phyloP scores from a whole-genome alignment of 163 green algal species.

The Botryococcus braunii region DNA sequence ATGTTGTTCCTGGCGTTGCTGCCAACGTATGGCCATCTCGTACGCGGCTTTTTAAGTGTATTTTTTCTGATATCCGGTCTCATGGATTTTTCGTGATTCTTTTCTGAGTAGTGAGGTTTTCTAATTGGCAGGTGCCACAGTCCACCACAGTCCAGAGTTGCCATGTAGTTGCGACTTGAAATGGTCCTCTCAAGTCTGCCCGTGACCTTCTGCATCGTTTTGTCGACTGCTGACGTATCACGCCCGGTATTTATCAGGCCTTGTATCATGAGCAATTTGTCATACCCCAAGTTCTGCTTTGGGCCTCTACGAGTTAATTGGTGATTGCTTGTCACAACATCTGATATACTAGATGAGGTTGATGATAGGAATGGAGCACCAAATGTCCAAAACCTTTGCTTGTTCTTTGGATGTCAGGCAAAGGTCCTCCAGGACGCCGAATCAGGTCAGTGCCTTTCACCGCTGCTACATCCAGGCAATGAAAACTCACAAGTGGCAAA shows the following conservation, averaged over 20 bases:
- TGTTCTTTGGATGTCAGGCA: background rate
- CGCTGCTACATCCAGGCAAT: background rate
- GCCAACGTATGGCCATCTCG: background rate
- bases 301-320: too few relatives aligned
- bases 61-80: background rate
- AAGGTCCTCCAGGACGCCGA: background rate
- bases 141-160: background rate
- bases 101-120: background rate
- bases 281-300: too few relatives aligned
- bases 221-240: too few relatives aligned
- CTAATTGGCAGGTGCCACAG: background rate
- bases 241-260: too few relatives aligned
- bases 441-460: background rate
- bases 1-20: slow-evolving; percentile 19
- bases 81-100: background rate
- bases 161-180: too few relatives aligned
- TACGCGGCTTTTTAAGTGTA: background rate
- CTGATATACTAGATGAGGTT: too few relatives aligned
- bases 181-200: too few relatives aligned
- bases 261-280: too few relatives aligned
- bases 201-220: too few relatives aligned
- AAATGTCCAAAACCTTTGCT: too few relatives aligned
- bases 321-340: too few relatives aligned
- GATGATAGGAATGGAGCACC: too few relatives aligned
- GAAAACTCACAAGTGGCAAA: background rate